Evolutionary conservation across 1,284 basidiomycete species (phyloP).

Genomic region (Cryptococcus deneoformans): DNA sequence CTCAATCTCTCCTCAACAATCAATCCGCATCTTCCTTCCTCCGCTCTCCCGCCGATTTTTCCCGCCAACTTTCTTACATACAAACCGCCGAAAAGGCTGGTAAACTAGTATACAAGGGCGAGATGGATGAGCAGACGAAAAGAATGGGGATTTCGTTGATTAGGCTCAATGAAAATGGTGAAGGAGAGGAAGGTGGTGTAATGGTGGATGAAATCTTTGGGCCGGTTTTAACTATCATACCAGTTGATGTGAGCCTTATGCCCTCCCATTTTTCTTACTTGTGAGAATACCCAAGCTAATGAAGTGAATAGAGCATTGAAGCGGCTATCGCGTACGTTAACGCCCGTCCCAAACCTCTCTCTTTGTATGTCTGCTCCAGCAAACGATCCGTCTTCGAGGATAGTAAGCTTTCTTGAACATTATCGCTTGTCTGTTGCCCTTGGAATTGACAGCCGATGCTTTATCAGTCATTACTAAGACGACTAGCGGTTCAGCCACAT

Average conservation of each 20-base stretch:
- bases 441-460: too few relatives aligned
- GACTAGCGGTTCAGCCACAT: constrained; percentile 41
- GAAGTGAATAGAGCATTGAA: constrained; percentile 55
- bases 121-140: constrained; percentile 56
- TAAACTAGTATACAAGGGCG: constrained; percentile 66
- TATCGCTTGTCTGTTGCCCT: too few relatives aligned
- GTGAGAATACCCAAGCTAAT: not conserved
- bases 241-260: constrained; percentile 55
- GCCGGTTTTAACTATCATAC: constrained; percentile 70
- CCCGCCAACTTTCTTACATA: constrained; percentile 63
- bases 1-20: constrained; percentile 50
- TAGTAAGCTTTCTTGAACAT: constrained; percentile 15
- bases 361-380: constrained; percentile 47
- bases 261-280: constrained; percentile 5
- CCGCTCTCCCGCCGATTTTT: constrained; percentile 57
- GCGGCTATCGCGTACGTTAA: constrained; percentile 71
- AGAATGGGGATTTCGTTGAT: constrained; percentile 49
- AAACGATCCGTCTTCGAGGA: constrained; percentile 34
- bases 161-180: constrained; percentile 58
- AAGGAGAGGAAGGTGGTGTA: constrained; percentile 58
- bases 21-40: constrained; percentile 54
- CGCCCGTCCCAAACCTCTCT: constrained; percentile 40
- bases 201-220: constrained; percentile 75
- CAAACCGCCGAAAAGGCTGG: constrained; percentile 62
- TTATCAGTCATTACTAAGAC: constrained; percentile 38